Conservation (phyloP, 2,329 filamentous ascomycete species). For the Emergomyces africanus region DNA sequence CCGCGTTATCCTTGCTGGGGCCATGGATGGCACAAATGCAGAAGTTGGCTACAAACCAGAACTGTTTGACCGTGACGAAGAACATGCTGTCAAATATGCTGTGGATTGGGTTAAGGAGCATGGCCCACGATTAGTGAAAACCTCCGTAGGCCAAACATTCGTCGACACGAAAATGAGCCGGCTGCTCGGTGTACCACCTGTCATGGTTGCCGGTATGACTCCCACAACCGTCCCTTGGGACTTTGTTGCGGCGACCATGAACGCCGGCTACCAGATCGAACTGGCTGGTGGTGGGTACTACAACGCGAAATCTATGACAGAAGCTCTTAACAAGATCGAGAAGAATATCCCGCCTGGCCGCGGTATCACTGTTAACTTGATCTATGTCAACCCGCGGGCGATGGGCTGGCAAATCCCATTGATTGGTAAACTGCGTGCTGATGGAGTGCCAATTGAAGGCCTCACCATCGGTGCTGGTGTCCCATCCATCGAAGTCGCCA, state of each 20-base stretch:
- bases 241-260: constrained; percentile 86
- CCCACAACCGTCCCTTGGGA: constrained; percentile 81
- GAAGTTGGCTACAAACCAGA: constrained; percentile 98
- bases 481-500: constrained; percentile 81
- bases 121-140: constrained; percentile 83
- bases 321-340: constrained; percentile 73
- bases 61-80: constrained; percentile 89
- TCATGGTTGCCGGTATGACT: constrained; percentile 92
- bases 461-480: constrained; percentile 88
- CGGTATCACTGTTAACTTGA: constrained; percentile 80
- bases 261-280: constrained; percentile 89
- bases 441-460: constrained; percentile 84
- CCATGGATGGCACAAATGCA: constrained; percentile 77
- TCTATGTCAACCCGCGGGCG: constrained; percentile 78
- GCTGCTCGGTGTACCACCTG: constrained; percentile 67
- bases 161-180: constrained; percentile 96
- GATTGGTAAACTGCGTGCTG: constrained; percentile 62
- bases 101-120: constrained; percentile 97
- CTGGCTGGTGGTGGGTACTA: constrained; percentile 84
- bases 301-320: constrained; percentile 67
- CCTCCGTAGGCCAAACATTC: constrained; percentile 74
- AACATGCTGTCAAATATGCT: constrained; percentile 88
- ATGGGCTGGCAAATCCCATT: constrained; percentile 91
- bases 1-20: constrained; percentile 84
- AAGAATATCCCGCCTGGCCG: constrained; percentile 69